Base-by-base conservation (phyloP, 2,329 filamentous ascomycete genomes). In the Alternaria consortialis region DNA sequence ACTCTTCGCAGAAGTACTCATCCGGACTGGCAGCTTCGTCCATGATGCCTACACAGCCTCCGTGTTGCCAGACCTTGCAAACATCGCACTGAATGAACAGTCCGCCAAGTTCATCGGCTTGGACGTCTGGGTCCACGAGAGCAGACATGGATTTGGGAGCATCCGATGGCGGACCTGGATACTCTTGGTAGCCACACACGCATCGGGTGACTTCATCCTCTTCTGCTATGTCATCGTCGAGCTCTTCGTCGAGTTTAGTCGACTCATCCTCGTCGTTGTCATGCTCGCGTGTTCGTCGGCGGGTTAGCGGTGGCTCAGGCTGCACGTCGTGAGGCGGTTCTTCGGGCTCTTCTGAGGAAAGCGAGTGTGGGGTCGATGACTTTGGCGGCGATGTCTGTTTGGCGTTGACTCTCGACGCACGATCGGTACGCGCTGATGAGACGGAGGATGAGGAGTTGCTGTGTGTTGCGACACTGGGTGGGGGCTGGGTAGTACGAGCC, bases 21-120 rank as follows among this genome's bases (percentile, higher is more conserved):
- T 98, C 94, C 9, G 95, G 95, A 67, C 92, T 94, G 77, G 91
- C 90, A 69, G 92, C 90, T 80, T 97, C 94, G 69, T 95, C 95
- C 83, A 97, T 93, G 74, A 99, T 97, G 62, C 95, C 94, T 61
- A 99, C 94, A 76, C 95, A 99, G 62, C 94, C 94, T 73, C 95
- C 95, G 78, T 99, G 95, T 79, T 99, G 95, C 95, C 94, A 99
- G 65, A 98, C 95, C 78, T 97, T 96, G 84, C 95, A 99, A 66
- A 92, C 85, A 81, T 98, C 95, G 86, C 95, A 99, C 83, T 98
- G 94, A 68, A 99, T 94, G 80, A 97, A 99, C 80, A 98, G 91
- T 53, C 94, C 94, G 44, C 94, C 95, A 68, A 94, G 86, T 67
- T 98, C 94, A 73, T 97, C 93, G 32, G 70, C 73, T 66, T 72